Conservation (phyloP, 371 early-diverging fungal genomes). For the Encephalitozoon intestinalis region DNA sequence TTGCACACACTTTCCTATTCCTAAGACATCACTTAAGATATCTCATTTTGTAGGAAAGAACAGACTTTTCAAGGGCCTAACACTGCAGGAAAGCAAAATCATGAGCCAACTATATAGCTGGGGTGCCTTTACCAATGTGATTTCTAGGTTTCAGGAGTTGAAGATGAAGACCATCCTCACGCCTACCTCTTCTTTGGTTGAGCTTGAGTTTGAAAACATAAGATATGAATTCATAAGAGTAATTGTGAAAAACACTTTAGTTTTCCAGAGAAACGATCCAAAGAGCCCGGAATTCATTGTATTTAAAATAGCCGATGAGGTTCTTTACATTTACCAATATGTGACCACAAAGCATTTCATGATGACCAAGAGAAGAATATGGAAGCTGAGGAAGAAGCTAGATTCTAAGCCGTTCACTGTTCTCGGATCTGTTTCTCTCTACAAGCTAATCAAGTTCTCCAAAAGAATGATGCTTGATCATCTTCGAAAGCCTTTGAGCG, state of each 20-base stretch:
- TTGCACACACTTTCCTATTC: constrained; percentile 23
- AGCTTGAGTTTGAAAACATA: constrained; percentile 15
- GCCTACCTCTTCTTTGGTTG: constrained; percentile 21
- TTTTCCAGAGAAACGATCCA: constrained; percentile 52
- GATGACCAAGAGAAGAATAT: constrained; percentile 34
- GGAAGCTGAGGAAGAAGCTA: constrained; percentile 44
- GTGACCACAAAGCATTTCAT: not conserved
- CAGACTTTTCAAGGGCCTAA: constrained; percentile 33
- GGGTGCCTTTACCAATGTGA: constrained; percentile 43
- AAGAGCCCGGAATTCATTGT: constrained; percentile 54
- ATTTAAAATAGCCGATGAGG: constrained; percentile 24
- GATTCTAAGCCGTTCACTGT: constrained; percentile 33
- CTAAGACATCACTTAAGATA: constrained; percentile 6
- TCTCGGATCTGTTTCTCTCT: constrained; percentile 38
- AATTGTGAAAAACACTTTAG: constrained; percentile 27
- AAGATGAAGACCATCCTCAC: constrained; percentile 22
- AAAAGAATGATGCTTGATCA: not conserved
- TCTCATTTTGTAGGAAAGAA: constrained; percentile 18
- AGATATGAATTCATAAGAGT: constrained; percentile 51
- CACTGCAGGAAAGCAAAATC: constrained; percentile 27
- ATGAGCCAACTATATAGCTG: constrained; percentile 27
- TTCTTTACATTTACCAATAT: constrained; percentile 45
- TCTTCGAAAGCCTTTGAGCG: not conserved
- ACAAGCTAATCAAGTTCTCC: constrained; percentile 43
- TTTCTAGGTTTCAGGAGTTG: constrained; percentile 37